Conservation (phyloP, 2,329 filamentous ascomycete genomes). For the Dendrostoma leiphaemia region DNA sequence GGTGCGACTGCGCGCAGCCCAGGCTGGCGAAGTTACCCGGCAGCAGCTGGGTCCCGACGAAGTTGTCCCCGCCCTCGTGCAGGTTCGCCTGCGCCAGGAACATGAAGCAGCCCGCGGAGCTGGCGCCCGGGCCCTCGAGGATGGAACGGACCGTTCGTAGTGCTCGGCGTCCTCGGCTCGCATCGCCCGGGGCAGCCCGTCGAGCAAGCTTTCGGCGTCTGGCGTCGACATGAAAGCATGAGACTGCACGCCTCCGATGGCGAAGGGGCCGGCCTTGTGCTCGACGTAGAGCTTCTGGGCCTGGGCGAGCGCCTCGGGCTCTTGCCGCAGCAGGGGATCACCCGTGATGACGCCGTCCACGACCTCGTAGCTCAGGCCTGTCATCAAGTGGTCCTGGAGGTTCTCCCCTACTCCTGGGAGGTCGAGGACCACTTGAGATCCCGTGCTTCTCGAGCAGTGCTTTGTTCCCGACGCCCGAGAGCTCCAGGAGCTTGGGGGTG, state of each 20-base stretch:
- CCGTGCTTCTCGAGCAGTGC: not conserved
- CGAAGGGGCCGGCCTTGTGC: conserved; percentile 23
- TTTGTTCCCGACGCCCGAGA: conserved; percentile 21
- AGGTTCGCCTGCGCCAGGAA: conserved; percentile 24
- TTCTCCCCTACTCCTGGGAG: conserved; percentile 9
- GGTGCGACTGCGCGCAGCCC: conserved; percentile 34
- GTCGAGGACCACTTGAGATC: not conserved
- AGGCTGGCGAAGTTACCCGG: conserved; percentile 22
- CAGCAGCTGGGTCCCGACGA: conserved; percentile 18
- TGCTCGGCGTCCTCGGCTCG: conserved; percentile 10
- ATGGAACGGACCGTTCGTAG: conserved; percentile 20
- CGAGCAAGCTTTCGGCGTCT: conserved; percentile 15
- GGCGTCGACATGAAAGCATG: conserved; percentile 24
- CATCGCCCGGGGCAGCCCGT: not conserved
- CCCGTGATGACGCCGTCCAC: conserved; percentile 22
- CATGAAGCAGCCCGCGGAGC: conserved; percentile 23
- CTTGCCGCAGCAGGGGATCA: conserved; percentile 19
- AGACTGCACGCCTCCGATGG: conserved; percentile 19
- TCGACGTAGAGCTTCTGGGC: conserved; percentile 21
- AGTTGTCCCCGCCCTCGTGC: conserved; percentile 21
- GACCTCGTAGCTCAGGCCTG: conserved; percentile 24
- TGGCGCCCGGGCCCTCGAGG: conserved; percentile 18
- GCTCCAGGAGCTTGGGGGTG: conserved; percentile 23
- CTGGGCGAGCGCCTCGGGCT: not conserved
- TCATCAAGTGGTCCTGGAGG: conserved; percentile 13